phyloP scores from a whole-genome alignment of 148 eudicot genomes.

The Rhododendron ovatum region DNA sequence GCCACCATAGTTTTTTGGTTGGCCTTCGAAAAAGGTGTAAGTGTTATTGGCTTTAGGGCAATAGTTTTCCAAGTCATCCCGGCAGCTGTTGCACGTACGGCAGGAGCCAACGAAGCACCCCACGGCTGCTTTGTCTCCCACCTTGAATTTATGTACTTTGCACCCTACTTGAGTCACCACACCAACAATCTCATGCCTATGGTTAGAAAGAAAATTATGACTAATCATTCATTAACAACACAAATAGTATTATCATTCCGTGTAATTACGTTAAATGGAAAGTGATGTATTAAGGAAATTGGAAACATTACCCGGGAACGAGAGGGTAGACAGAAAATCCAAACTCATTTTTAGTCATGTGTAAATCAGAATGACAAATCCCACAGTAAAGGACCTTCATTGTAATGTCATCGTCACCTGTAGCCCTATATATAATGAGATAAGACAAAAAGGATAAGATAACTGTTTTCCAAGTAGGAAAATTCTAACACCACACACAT shows the following conservation, averaged over 20 bases:
- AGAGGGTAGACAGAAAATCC: background rate
- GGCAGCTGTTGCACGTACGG: background rate
- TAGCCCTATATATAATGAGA: background rate
- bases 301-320: background rate
- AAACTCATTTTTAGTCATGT: background rate
- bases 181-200: constrained; percentile 13
- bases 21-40: background rate
- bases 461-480: background rate
- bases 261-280: background rate
- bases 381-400: constrained; percentile 9
- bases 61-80: background rate
- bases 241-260: background rate
- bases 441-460: background rate
- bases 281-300: background rate
- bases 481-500: no score
- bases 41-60: background rate
- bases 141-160: constrained; percentile 14
- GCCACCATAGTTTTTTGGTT: background rate
- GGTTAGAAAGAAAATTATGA: background rate
- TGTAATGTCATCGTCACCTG: constrained; percentile 7
- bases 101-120: background rate
- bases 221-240: background rate
- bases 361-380: constrained; percentile 4
- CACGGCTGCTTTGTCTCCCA: constrained; percentile 8
- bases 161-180: constrained; percentile 14